Evolutionary conservation across 352 stramenopile genomes (phyloP), one percentile per base, ranked within the genome.

Genomic region (Lagenidium sp.): DNA sequence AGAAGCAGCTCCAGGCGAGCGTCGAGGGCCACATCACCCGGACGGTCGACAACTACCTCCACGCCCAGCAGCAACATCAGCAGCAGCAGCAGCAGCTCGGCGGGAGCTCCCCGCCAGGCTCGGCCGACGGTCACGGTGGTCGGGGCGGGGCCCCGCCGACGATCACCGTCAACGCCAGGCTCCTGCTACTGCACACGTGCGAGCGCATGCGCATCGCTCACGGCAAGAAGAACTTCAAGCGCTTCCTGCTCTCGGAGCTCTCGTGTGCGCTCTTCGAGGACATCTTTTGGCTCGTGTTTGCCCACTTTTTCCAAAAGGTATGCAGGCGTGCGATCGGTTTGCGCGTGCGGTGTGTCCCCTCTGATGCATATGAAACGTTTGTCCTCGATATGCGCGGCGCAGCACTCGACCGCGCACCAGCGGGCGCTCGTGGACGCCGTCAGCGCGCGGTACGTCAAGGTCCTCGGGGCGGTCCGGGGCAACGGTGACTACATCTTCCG

Each of bases 271-370:
- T 94, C 24, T 95, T 91, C 44, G 84, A 94, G 28, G 82, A 94
- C 36, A 48, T 95, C 7, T 95, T 92, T 35, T 95, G 84, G 84
- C 75, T 93, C 24, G 66, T 73, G 2, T 91, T 94, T 56, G 93
- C 77, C 50, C 78, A 88, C 23, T 94, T 95, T 44, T 95, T 90
- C 63, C 84, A 95, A 45, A 81, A 58, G 40, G 69, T 78, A 46
- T n/a, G 41, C 7, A n/a, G 32, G 19, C n/a, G n/a, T n/a, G n/a
- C 1, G 19, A 13, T 19, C 3, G 18, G 18, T 30, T 50, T n/a
- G n/a, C n/a, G 23, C 11, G 43, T 36, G 18, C 36, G 16, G 15
- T 39, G 25, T 7, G 6, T 25, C 12, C 21, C 18, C 34, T 15
- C 21, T 28, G 7, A 32, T 38, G 18, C 36, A 13, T 18, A n/a